These are phyloP conservation scores for Pyracantha coccinea DNA, from an alignment of 331 rosid species.

Conservation along the genomic window DNA sequence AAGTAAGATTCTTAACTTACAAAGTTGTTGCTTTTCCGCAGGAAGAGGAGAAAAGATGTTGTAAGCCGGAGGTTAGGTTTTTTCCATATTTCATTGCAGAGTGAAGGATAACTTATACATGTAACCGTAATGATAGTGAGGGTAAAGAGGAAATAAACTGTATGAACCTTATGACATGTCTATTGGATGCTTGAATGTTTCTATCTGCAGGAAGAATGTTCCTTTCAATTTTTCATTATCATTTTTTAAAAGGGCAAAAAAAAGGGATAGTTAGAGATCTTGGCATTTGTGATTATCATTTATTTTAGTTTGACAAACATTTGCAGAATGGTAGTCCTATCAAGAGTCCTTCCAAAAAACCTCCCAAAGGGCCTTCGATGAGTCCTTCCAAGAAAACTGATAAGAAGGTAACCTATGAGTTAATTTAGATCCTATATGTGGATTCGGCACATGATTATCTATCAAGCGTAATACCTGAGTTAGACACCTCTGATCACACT, in stretches of 20 bases:
- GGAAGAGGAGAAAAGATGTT: conserved; percentile 33
- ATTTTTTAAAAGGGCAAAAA: neutral
- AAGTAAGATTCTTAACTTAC: neutral
- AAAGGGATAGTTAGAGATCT: neutral
- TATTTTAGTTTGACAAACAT: neutral
- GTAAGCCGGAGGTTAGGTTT: conserved; percentile 7
- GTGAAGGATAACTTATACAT: neutral
- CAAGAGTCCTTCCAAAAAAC: conserved; percentile 3
- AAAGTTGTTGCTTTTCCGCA: conserved; percentile 3
- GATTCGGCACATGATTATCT: neutral
- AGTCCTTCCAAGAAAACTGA: neutral
- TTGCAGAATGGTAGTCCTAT: conserved; percentile 14
- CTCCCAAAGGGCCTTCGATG: neutral
- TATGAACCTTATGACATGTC: neutral
- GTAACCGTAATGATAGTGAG: neutral
- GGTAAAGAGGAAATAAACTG: neutral
- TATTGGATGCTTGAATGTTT: neutral
- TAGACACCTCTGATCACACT: neutral
- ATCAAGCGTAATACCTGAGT: neutral
- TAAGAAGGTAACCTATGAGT: neutral
- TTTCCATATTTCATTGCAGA: neutral
- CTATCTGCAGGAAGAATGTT: neutral
- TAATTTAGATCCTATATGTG: conserved; percentile 2
- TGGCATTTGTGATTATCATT: neutral
- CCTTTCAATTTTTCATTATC: neutral